A percentile compares a stretch with the other conserved stretches of the same genome.
Evolutionary conservation across 345 rosid species (phyloP).

Genomic region (Dimocarpus longan): DNA sequence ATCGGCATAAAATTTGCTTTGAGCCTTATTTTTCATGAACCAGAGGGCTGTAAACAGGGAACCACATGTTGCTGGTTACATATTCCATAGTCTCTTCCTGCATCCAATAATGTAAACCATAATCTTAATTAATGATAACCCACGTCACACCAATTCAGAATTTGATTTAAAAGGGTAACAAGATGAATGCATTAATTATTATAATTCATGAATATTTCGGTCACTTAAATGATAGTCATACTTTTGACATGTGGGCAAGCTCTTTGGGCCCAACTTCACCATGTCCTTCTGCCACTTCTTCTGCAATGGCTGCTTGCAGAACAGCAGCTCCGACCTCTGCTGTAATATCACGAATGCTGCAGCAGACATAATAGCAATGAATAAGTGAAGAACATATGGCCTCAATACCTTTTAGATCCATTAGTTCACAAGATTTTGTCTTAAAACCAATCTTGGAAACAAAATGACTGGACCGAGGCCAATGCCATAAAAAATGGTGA

Average conservation of each 20-base stretch:
- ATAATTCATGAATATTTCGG: no score
- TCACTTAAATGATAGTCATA: slow-evolving; percentile 17
- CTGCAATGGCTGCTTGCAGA: slow-evolving; percentile 76
- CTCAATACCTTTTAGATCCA: not conserved
- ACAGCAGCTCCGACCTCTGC: slow-evolving; percentile 97
- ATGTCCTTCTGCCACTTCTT: slow-evolving; percentile 84
- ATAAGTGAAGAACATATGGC: not conserved
- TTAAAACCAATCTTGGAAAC: not conserved
- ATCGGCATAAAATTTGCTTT: slow-evolving; percentile 3
- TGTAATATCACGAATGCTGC: slow-evolving; percentile 91
- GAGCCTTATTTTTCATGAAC: slow-evolving; percentile 78
- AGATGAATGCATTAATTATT: not conserved
- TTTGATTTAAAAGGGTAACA: not conserved
- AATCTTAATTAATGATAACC: not conserved
- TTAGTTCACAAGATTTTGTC: not conserved
- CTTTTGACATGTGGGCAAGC: slow-evolving; percentile 82
- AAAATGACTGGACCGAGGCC: not conserved
- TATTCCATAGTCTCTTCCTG: slow-evolving; percentile 86
- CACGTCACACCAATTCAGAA: not conserved
- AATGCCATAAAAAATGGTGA: not conserved
- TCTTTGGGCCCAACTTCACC: slow-evolving; percentile 73
- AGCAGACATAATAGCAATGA: slow-evolving; percentile 20
- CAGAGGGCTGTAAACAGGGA: slow-evolving; percentile 85
- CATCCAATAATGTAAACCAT: slow-evolving; percentile 21
- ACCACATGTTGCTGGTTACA: slow-evolving; percentile 80